Conservation (phyloP, 495 filamentous ascomycete species). For the Podospora tetraspora region DNA sequence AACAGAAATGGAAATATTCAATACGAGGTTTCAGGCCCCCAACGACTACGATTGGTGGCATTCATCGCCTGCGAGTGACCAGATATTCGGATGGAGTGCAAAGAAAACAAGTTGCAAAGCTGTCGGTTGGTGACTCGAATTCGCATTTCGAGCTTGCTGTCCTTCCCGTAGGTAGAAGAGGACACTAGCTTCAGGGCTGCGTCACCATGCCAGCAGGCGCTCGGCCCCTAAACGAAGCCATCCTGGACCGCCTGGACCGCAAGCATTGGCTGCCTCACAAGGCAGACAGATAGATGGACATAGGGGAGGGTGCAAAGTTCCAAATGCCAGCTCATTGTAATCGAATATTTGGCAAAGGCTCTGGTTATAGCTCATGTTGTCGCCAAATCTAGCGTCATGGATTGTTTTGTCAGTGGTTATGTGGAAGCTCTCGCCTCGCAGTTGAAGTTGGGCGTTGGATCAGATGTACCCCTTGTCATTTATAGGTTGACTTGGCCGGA, state of each 20-base stretch:
- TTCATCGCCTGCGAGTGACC: not conserved
- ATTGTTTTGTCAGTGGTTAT: too few relatives aligned
- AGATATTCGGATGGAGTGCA: not conserved
- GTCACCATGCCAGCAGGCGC: not conserved
- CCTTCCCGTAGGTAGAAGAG: not conserved
- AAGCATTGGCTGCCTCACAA: slow-evolving; percentile 7
- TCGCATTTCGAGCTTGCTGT: not conserved
- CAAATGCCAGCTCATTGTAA: too few relatives aligned
- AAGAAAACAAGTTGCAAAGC: not conserved
- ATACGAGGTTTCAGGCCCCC: slow-evolving; percentile 14
- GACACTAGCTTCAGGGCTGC: not conserved
- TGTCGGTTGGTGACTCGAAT: not conserved
- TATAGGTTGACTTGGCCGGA: too few relatives aligned
- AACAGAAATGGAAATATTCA: not conserved
- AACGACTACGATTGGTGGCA: not conserved
- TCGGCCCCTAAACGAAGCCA: not conserved
- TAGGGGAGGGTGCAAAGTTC: not conserved
- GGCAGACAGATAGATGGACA: not conserved
- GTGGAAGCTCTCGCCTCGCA: too few relatives aligned
- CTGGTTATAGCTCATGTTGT: too few relatives aligned
- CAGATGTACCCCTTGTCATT: too few relatives aligned
- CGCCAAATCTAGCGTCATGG: too few relatives aligned
- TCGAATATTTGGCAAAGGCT: too few relatives aligned
- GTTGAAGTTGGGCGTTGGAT: too few relatives aligned
- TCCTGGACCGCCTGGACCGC: not conserved